Base-by-base conservation (phyloP, 805 yeast species). In the Vanderwaltozyma verrucispora region DNA sequence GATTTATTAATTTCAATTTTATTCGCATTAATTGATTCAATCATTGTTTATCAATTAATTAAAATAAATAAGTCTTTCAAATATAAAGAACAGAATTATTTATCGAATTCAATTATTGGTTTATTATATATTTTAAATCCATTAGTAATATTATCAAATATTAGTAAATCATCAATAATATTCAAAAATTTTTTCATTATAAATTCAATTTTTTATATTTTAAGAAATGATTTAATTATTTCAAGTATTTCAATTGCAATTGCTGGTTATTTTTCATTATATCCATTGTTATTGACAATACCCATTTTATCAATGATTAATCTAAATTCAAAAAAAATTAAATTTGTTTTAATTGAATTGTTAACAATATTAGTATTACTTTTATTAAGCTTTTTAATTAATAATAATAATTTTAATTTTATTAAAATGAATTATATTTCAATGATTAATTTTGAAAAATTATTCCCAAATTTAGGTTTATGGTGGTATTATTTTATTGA, bases 401-500 rank as follows among this genome's bases (percentile, higher is more conserved):
- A 68, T 15, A 62, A 59, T 28, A 58, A 67, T 10, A 48, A 47
- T 24, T 63, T 68, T 62, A 55, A 61, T 37, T 75, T 77, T 50
- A 32, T 83, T n/a, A 39, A 50, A 25, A 61, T 74, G 9, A 69
- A 74, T 28, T 85, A 80, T 51, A 77, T 80, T 13, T 67, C 75
- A 3, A 60, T 72, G 5, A 52, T 85, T 5, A 63, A 65, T 18
- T 79, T 84, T 49, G 69, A 69, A 28, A 88, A 85, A 45, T 74
- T 87, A 43, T 69, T 78, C 5, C 98, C 98, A 20, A 92, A 92
- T 60, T 59, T 92, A 46, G 98, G 98, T 1, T 65, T 92, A 16
- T 92, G 99, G 99, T 92, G 99, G 99, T 92, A 92, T 64, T 77
- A 88, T 50, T 92, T 92, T 66, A 82, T 89, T 30, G 98, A 92